Conservation (phyloP, 495 filamentous ascomycete species). For the Penicillium goetzii region DNA sequence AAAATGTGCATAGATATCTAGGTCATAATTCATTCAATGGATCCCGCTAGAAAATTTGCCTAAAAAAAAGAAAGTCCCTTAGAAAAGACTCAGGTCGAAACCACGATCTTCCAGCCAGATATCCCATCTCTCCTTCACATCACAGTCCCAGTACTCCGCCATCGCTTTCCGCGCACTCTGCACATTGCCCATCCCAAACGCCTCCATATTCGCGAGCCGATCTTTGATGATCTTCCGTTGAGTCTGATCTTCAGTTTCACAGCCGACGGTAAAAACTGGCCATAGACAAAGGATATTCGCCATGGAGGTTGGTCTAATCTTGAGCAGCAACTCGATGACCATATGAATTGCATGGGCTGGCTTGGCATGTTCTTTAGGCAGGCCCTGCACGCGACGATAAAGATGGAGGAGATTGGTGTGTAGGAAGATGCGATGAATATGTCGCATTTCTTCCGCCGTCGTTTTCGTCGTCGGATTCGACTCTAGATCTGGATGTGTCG, state of each 20-base stretch:
- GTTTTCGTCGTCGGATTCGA: slow-evolving; percentile 5
- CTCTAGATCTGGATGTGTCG: slow-evolving; percentile 8
- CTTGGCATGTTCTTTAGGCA: slow-evolving; percentile 16
- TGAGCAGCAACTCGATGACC: slow-evolving; percentile 13
- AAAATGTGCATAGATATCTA: not conserved
- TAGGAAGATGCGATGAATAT: slow-evolving; percentile 12
- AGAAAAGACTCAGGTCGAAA: slow-evolving; percentile 13
- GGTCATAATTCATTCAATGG: slow-evolving; percentile 6
- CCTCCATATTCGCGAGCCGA: slow-evolving; percentile 11
- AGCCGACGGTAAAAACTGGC: slow-evolving; percentile 16
- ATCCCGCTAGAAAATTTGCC: not conserved
- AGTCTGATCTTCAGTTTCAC: slow-evolving; percentile 9
- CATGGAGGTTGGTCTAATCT: slow-evolving; percentile 8
- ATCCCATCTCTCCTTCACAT: slow-evolving; percentile 16
- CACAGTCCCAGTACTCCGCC: slow-evolving; percentile 14
- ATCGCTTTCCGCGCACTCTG: slow-evolving; percentile 17
- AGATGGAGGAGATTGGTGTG: slow-evolving; percentile 12
- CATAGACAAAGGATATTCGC: slow-evolving; percentile 14
- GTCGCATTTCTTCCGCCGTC: slow-evolving; percentile 12
- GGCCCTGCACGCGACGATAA: slow-evolving; percentile 12
- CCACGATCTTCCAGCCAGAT: slow-evolving; percentile 13
- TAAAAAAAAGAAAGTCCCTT: not conserved
- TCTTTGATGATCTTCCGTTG: slow-evolving; percentile 12
- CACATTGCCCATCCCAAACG: slow-evolving; percentile 16
- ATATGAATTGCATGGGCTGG: slow-evolving; percentile 15